Base-by-base conservation (phyloP, 352 stramenopile species). In the Pythium myriotylum region DNA sequence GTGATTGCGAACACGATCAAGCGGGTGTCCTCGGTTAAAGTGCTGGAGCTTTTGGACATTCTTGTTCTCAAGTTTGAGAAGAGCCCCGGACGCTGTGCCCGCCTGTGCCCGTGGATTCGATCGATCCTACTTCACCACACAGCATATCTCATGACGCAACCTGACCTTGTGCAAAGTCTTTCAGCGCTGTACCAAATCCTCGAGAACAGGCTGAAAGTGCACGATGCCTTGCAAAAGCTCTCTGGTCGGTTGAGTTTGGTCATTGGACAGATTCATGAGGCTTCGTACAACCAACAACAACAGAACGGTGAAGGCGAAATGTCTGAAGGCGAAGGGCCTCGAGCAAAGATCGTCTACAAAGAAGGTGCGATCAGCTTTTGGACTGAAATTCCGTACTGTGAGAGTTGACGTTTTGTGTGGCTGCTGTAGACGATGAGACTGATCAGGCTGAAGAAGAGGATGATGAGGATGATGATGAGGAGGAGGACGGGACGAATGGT, bases 51-150 rank as follows among this genome's bases (percentile, higher is more conserved):
- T 60, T 67, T 95, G 20, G 74, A 92, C 20, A 78, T 92, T 39
- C 74, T 95, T 51, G 86, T 95, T 41, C 68, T 81, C 33, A 95
- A 95, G 68, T 84, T 93, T 29, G 86, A 95, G 59, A 88, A 89
- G 61, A 84, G 73, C 23, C 86, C 86, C 0, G 86, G 70, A n/a
- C 86, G 86, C 14, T 92, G 87, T 69, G 74, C 77, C 20, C 83
- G 81, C 7, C 72, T 95, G 54, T 95, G 83, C 53, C 79, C 82
- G 51, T 95, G 86, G 86, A 84, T 95, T 62, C 86, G 86, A 56
- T 77, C 84, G 43, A 78, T 94, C 24, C 54, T 95, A 51, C 70
- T 94, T 37, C 82, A 92, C 72, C 86, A 95, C 75, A 94, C 86
- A 60, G 83, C 84, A 35, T 95, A 92, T 68, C 57, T 95, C 17